A percentile compares a stretch with the other conserved stretches of the same genome.
Evolutionary conservation across 441 rosid genomes (phyloP).

Genomic region (Pelargonium citronellum): DNA sequence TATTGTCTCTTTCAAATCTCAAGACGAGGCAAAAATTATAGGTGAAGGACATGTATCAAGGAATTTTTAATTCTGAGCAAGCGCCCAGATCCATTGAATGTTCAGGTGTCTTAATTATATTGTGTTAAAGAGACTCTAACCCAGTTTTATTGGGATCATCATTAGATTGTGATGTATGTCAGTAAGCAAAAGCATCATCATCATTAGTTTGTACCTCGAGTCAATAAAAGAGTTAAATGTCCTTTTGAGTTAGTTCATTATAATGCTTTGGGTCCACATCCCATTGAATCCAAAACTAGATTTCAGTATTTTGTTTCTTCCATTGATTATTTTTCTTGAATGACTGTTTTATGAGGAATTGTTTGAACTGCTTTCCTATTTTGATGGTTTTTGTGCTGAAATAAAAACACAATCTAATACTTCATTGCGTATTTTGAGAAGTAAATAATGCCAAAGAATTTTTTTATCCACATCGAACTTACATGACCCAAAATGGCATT

Average conservation of each 20-base stretch:
- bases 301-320: neutral
- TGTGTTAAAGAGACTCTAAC: neutral
- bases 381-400: slow-evolving; percentile 7
- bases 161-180: neutral
- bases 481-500: neutral
- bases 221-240: neutral
- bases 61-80: neutral
- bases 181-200: neutral
- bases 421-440: neutral
- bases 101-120: neutral
- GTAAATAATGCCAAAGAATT: slow-evolving; percentile 16
- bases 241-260: slow-evolving; percentile 4
- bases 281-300: neutral
- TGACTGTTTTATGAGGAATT: neutral
- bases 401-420: slow-evolving; percentile 9
- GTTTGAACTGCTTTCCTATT: neutral
- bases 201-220: neutral
- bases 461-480: neutral
- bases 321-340: neutral
- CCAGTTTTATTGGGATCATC: neutral
- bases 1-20: slow-evolving; percentile 11
- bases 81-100: neutral
- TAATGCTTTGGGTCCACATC: neutral
- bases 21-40: slow-evolving; percentile 4
- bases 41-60: neutral